phyloP scores from a whole-genome alignment of 2,329 filamentous ascomycete genomes.

The Hymenoscyphus salicellus region DNA sequence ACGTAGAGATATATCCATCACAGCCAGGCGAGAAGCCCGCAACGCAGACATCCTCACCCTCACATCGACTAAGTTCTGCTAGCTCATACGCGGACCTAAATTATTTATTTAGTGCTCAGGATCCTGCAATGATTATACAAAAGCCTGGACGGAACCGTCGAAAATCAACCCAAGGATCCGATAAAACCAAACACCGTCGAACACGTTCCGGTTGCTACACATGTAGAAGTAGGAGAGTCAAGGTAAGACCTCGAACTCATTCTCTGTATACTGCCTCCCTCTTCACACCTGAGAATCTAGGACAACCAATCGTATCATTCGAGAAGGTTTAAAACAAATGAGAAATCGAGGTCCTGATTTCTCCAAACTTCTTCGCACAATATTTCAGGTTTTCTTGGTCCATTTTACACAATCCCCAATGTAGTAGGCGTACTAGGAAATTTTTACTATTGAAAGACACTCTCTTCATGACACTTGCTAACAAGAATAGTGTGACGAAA shows the following conservation, averaged over 20 bases:
- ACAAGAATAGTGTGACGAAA: conserved; percentile 78
- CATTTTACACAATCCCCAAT: background rate
- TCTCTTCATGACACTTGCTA: conserved; percentile 20
- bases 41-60: conserved; percentile 10
- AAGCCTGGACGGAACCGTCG: conserved; percentile 32
- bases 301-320: background rate
- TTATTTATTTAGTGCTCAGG: conserved; percentile 34
- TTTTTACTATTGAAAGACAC: background rate
- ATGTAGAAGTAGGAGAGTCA: conserved; percentile 84
- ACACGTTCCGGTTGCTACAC: conserved; percentile 94
- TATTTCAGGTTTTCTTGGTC: background rate
- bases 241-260: conserved; percentile 46
- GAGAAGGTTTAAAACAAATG: background rate
- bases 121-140: conserved; percentile 30
- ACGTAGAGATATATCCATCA: conserved; percentile 9
- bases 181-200: conserved; percentile 79
- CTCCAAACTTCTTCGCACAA: background rate
- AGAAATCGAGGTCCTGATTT: background rate
- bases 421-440: background rate
- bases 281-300: background rate
- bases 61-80: conserved; percentile 29
- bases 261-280: background rate
- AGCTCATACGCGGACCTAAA: conserved; percentile 31
- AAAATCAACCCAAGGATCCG: conserved; percentile 29
- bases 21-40: conserved; percentile 11